Base-by-base conservation (phyloP, 169 alveolate genomes). In the Eimeria maxima region DNA sequence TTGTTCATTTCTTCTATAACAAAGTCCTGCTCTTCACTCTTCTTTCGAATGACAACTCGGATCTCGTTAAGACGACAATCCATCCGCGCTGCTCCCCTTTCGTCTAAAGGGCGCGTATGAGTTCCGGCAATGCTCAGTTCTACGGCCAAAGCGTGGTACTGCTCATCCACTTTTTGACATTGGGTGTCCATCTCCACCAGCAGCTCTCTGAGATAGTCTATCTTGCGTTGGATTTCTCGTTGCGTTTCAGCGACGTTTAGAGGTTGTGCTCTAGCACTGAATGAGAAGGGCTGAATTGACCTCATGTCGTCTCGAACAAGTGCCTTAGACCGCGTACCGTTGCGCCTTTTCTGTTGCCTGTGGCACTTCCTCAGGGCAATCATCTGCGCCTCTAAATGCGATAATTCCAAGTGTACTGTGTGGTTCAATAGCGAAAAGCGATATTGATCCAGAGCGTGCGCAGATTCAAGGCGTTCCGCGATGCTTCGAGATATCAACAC, bases 101-200 rank as follows among this genome's bases (percentile, higher is more conserved):
- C 63, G 42, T 78, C 88, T 78, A 78, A n/a, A 20, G 88, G 63
- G 4, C 67, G 67, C 63, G 55, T 47, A 42, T 47, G 88, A 22
- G 20, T 45, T 10, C 88, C 57, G 22, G 88, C 63, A 11, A 42
- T 78, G 88, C 20, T 4, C 42, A 78, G 65, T 78, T 78, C 88
- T 24, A 24, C 88, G 20, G 88, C 63, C 42, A 78, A 78, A 18
- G 88, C 63, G 24, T 22, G 67, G 63, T 78, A 78, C 88, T 78
- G 88, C 33, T 42, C 63, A 24, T 78, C 88, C 18, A 78, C 42
- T 45, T 22, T 47, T 78, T 24, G 67, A 18, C 42, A 44, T 44
- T n/a, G 88, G 65, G 88, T 18, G 3, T 78, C 63, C 88, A 44
- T 18, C 22, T 78, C 88, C 8, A 45, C 42, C 88, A 78, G 67